These are phyloP conservation scores for Pseudogymnoascus sp. DNA, from an alignment of 2,329 filamentous ascomycete species.

Conservation along the genomic window DNA sequence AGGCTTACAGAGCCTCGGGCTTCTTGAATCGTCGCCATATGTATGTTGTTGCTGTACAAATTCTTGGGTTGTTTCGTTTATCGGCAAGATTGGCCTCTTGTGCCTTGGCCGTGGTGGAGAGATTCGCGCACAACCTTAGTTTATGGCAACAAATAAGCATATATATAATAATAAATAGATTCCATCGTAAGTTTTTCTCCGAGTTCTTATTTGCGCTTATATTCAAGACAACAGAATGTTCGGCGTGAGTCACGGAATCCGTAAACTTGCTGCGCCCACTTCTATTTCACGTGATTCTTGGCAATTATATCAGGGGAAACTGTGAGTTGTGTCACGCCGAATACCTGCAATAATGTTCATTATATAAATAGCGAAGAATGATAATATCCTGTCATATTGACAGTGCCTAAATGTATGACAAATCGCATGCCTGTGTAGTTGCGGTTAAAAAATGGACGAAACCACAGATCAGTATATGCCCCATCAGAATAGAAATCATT, in stretches of 20 bases:
- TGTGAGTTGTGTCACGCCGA: neutral
- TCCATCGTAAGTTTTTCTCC: neutral
- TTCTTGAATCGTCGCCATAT: neutral
- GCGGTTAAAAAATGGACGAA: neutral
- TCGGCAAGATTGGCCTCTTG: neutral
- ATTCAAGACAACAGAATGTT: neutral
- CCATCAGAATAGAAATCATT: neutral
- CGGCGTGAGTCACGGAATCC: neutral
- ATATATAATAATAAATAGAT: neutral
- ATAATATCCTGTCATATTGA: neutral
- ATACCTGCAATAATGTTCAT: neutral
- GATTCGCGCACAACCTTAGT: neutral
- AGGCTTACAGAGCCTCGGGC: constrained; percentile 2
- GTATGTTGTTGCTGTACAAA: neutral
- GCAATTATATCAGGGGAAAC: neutral
- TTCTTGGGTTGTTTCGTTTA: neutral
- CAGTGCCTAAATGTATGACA: neutral
- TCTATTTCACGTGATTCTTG: neutral
- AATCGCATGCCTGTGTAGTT: neutral
- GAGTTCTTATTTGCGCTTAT: neutral
- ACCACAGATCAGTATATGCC: neutral
- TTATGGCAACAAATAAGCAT: neutral
- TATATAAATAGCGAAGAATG: neutral
- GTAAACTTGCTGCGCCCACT: neutral
- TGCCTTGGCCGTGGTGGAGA: neutral